Conservation (phyloP, 2,329 filamentous ascomycete genomes). For the Helotiales sp. region DNA sequence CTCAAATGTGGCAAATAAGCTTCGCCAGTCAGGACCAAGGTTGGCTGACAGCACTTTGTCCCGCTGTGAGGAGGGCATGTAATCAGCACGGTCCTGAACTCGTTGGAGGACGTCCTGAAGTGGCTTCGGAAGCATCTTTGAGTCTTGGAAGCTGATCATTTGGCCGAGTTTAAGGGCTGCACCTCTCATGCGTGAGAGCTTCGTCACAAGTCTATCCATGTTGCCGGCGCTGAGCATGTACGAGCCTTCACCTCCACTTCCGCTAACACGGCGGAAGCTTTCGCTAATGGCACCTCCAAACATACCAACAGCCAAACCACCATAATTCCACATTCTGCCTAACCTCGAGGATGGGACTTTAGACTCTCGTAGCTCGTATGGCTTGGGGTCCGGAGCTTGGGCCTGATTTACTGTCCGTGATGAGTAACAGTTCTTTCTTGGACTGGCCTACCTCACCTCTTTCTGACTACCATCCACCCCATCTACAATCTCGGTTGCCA, state of each 20-base stretch:
- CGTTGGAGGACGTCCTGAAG: constrained; percentile 90
- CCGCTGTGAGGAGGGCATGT: constrained; percentile 94
- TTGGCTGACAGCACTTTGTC: constrained; percentile 79
- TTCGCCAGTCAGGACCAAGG: constrained; percentile 80
- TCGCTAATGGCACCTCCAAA: constrained; percentile 89
- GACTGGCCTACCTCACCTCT: constrained; percentile 26
- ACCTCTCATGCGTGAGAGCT: constrained; percentile 93
- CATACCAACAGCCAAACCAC: constrained; percentile 92
- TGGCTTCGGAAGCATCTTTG: constrained; percentile 85
- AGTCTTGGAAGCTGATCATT: constrained; percentile 98
- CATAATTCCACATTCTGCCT: constrained; percentile 90
- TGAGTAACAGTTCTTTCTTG: constrained; percentile 37
- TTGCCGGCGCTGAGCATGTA: constrained; percentile 86
- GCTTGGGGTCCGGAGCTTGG: constrained; percentile 30
- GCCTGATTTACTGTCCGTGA: constrained; percentile 44
- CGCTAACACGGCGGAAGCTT: constrained; percentile 75
- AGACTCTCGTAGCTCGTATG: constrained; percentile 80
- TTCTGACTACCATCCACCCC: constrained; percentile 40
- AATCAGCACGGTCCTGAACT: constrained; percentile 94
- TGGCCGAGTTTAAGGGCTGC: constrained; percentile 96
- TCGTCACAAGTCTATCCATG: constrained; percentile 89
- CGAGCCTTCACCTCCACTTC: constrained; percentile 68
- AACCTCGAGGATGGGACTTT: constrained; percentile 85
- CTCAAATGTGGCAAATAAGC: constrained; percentile 80
- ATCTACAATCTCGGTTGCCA: constrained; percentile 44